phyloP scores from a whole-genome alignment of 2,329 filamentous ascomycete genomes.

The Neonectria sp. region DNA sequence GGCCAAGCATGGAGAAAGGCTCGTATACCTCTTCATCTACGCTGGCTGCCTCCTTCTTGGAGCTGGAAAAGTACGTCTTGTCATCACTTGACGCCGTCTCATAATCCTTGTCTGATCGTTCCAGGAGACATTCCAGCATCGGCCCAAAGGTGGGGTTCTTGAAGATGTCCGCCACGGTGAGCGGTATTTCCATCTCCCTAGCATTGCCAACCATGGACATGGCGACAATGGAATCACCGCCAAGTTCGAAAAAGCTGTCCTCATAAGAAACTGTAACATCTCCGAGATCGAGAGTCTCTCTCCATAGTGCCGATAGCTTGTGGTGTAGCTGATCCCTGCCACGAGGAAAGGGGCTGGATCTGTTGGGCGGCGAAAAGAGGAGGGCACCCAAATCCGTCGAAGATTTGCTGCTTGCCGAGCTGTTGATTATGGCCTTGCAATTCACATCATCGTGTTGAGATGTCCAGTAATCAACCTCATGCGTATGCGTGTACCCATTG shows the following conservation, averaged over 20 bases:
- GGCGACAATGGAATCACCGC: constrained; percentile 42
- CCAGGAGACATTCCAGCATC: constrained; percentile 29
- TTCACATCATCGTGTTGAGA: constrained; percentile 14
- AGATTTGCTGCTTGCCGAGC: constrained; percentile 25
- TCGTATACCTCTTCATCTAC: constrained; percentile 18
- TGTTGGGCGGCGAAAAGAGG: constrained; percentile 22
- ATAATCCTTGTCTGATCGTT: constrained; percentile 26
- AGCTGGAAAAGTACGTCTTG: neutral
- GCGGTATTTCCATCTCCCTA: constrained; percentile 29
- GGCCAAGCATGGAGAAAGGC: constrained; percentile 24
- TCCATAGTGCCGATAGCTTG: constrained; percentile 34
- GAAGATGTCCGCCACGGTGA: constrained; percentile 42
- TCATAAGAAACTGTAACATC: constrained; percentile 19
- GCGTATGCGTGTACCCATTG: neutral
- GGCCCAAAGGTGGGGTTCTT: constrained; percentile 36
- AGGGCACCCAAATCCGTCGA: constrained; percentile 21
- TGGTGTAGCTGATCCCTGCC: constrained; percentile 22
- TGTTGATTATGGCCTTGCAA: neutral
- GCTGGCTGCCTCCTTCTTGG: constrained; percentile 9
- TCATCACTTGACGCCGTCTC: constrained; percentile 24
- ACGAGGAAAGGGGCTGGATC: constrained; percentile 14
- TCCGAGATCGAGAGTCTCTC: constrained; percentile 24
- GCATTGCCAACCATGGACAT: constrained; percentile 41
- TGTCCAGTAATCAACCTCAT: neutral
- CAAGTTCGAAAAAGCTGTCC: constrained; percentile 38